Conservation (phyloP, 2,329 filamentous ascomycete genomes). For the Aspergillus tubingensis region DNA sequence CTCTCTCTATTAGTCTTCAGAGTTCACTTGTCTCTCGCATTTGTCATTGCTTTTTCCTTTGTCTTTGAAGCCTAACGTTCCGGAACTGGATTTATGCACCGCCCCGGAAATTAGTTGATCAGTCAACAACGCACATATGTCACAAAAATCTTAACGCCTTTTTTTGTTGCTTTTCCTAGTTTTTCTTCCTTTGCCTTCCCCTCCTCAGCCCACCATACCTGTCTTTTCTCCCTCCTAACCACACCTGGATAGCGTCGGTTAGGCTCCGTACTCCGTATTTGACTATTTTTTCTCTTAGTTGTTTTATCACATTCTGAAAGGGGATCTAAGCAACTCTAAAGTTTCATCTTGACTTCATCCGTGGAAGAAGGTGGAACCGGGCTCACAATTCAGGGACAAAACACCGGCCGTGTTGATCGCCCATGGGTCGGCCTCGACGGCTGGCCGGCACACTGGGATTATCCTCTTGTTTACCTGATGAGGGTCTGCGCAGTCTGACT, state of each 20-base stretch:
- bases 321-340: conserved; percentile 5
- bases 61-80: not conserved
- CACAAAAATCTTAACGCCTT: conserved; percentile 7
- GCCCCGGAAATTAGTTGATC: conserved; percentile 3
- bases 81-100: conserved; percentile 4
- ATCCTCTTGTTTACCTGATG: conserved; percentile 12
- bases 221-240: not conserved
- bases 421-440: conserved; percentile 19
- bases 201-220: not conserved
- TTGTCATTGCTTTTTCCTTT: not conserved
- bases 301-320: not conserved
- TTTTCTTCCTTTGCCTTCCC: not conserved
- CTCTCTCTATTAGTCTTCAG: not conserved
- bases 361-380: conserved; percentile 1
- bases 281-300: not conserved
- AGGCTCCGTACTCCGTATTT: not conserved
- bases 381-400: conserved; percentile 14
- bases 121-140: conserved; percentile 10
- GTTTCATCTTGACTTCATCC: conserved; percentile 13
- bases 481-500: not conserved
- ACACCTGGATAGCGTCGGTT: conserved; percentile 2
- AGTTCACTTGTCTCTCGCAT: not conserved
- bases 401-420: conserved; percentile 20
- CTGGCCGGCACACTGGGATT: conserved; percentile 5
- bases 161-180: not conserved